phyloP scores from a whole-genome alignment of 345 rosid species.

The Kandelia obovata region DNA sequence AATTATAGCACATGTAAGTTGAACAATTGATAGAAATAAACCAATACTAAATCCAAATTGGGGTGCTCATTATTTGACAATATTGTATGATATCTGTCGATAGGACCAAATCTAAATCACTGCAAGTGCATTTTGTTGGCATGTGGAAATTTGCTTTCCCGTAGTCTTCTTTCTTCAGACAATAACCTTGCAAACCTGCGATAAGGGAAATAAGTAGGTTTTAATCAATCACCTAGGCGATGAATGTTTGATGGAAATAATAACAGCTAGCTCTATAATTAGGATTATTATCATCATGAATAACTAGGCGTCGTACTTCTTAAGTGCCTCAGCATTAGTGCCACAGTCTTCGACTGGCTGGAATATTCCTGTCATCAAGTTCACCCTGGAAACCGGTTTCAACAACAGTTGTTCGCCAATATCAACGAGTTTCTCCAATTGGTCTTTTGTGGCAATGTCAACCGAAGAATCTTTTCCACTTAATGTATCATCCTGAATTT shows the following conservation, averaged over 20 bases:
- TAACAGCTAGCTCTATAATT: not conserved
- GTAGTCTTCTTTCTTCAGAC: slow-evolving; percentile 5
- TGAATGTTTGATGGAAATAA: not conserved
- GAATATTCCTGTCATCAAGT: not conserved
- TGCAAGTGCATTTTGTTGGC: not conserved
- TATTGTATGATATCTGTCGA: no score
- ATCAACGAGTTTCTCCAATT: not conserved
- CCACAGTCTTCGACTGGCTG: not conserved
- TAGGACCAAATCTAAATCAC: not conserved
- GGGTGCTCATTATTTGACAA: no score
- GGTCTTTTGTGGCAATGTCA: slow-evolving; percentile 12
- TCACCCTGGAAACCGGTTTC: slow-evolving; percentile 11
- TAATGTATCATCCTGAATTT: slow-evolving; percentile 15
- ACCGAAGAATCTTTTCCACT: slow-evolving; percentile 7
- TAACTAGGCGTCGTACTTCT: not conserved
- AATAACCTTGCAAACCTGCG: not conserved
- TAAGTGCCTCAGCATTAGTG: slow-evolving; percentile 10
- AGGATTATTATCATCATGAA: not conserved
- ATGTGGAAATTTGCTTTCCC: not conserved
- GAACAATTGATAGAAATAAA: no score
- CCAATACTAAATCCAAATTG: no score
- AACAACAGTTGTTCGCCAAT: not conserved
- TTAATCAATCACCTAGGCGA: not conserved
- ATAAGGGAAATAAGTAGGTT: not conserved
- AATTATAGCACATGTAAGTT: no score